A percentile compares a stretch with the other conserved stretches of the same genome.
These are phyloP conservation scores for Candida nitratophila DNA, from an alignment of 805 yeast species.

Conservation along the genomic window DNA sequence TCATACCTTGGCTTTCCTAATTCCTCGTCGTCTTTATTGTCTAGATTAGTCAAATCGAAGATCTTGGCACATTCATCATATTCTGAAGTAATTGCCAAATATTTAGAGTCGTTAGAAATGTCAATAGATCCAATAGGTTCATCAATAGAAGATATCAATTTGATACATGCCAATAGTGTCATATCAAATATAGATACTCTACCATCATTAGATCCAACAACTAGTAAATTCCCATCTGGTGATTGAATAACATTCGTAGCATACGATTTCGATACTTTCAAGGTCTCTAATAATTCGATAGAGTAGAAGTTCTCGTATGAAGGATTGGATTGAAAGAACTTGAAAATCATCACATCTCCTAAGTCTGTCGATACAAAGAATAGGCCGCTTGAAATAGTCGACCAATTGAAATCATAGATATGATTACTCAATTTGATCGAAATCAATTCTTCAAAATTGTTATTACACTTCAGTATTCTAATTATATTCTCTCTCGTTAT, in stretches of 20 bases:
- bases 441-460: conserved; percentile 18
- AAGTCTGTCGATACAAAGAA: conserved; percentile 30
- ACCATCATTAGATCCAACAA: conserved; percentile 41
- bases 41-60: conserved; percentile 20
- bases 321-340: background rate
- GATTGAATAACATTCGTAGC: conserved; percentile 31
- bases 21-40: background rate
- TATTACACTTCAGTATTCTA: conserved; percentile 21
- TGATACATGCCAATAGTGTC: conserved; percentile 23
- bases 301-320: background rate
- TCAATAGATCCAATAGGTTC: conserved; percentile 33
- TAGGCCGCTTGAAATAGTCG: conserved; percentile 11
- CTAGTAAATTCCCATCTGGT: conserved; percentile 31
- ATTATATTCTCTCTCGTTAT: conserved; percentile 29
- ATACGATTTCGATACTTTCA: conserved; percentile 32
- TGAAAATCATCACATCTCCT: conserved; percentile 29
- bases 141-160: conserved; percentile 30
- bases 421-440: conserved; percentile 14
- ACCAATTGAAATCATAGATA: conserved; percentile 38
- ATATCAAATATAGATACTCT: conserved; percentile 35
- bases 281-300: conserved; percentile 9
- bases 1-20: conserved; percentile 14
- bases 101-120: conserved; percentile 29
- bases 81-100: conserved; percentile 34
- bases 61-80: conserved; percentile 29